Conservation (phyloP, 1,284 basidiomycete species). For the Cryptococcus amylolentus region DNA sequence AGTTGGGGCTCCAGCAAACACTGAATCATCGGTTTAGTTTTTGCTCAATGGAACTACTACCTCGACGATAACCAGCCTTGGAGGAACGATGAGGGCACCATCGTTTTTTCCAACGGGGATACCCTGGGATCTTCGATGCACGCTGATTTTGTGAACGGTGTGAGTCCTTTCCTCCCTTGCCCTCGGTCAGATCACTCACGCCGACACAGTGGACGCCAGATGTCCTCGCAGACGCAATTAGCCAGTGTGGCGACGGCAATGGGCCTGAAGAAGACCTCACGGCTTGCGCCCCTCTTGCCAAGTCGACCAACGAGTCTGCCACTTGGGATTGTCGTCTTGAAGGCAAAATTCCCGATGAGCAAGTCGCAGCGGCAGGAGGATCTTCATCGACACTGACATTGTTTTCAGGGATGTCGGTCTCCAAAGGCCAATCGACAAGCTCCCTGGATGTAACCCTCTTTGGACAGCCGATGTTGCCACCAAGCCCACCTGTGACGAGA, state of each 20-base stretch:
- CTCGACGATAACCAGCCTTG: slow-evolving; percentile 25
- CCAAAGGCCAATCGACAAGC: slow-evolving; percentile 20
- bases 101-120: slow-evolving; percentile 43
- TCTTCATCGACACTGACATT: not conserved
- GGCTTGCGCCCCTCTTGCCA: slow-evolving; percentile 24
- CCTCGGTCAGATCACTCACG: not conserved
- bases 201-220: slow-evolving; percentile 25
- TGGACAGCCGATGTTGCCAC: slow-evolving; percentile 23
- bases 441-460: slow-evolving; percentile 40
- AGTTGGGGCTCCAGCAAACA: not conserved
- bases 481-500: slow-evolving; percentile 21
- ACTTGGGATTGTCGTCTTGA: slow-evolving; percentile 27
- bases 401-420: slow-evolving; percentile 30
- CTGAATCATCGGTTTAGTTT: slow-evolving; percentile 10
- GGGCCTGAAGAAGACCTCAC: slow-evolving; percentile 20
- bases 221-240: slow-evolving; percentile 21
- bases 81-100: slow-evolving; percentile 25
- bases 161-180: too few relatives aligned
- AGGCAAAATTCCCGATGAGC: slow-evolving; percentile 32
- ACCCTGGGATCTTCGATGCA: slow-evolving; percentile 34
- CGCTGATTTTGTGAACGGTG: slow-evolving; percentile 40
- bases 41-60: slow-evolving; percentile 36
- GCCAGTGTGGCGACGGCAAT: slow-evolving; percentile 26
- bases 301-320: slow-evolving; percentile 13
- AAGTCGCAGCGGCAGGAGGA: slow-evolving; percentile 1